These are phyloP conservation scores for Rhodomyrtus psidioides DNA, from an alignment of 441 rosid genomes.

Conservation along the genomic window DNA sequence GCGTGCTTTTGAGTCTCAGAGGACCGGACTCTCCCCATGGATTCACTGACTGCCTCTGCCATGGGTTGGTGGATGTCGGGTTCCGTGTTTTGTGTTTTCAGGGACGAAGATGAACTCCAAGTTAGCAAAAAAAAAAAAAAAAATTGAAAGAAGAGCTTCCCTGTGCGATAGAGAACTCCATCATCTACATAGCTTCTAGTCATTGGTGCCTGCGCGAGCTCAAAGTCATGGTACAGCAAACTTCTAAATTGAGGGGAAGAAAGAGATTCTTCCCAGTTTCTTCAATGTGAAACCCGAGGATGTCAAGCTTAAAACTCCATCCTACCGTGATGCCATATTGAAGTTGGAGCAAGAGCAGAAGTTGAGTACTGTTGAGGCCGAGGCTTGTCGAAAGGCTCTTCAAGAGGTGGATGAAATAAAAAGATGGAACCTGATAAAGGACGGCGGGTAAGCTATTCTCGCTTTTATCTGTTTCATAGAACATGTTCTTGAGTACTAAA, in stretches of 20 bases:
- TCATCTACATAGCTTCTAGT: neutral
- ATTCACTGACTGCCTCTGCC: neutral
- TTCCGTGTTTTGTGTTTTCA: too few relatives aligned
- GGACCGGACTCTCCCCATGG: neutral
- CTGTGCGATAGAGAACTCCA: neutral
- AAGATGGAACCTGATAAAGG: neutral
- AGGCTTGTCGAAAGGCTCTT: neutral
- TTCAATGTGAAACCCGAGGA: neutral
- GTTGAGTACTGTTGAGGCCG: neutral
- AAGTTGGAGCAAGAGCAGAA: neutral
- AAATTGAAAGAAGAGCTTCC: neutral
- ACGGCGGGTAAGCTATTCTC: neutral
- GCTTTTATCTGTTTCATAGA: neutral
- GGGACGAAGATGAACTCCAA: neutral
- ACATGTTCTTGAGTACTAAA: neutral
- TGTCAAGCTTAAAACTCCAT: neutral
- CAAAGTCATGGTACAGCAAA: neutral
- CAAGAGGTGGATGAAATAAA: neutral
- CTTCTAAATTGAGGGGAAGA: too few relatives aligned
- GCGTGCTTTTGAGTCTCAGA: neutral
- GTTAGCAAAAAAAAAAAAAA: neutral
- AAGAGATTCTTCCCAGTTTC: neutral
- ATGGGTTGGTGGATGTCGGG: neutral
- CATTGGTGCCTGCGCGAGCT: neutral
- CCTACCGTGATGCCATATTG: neutral